These are phyloP conservation scores for Raphanus raphanistrum DNA, from an alignment of 345 rosid genomes.

Conservation along the genomic window DNA sequence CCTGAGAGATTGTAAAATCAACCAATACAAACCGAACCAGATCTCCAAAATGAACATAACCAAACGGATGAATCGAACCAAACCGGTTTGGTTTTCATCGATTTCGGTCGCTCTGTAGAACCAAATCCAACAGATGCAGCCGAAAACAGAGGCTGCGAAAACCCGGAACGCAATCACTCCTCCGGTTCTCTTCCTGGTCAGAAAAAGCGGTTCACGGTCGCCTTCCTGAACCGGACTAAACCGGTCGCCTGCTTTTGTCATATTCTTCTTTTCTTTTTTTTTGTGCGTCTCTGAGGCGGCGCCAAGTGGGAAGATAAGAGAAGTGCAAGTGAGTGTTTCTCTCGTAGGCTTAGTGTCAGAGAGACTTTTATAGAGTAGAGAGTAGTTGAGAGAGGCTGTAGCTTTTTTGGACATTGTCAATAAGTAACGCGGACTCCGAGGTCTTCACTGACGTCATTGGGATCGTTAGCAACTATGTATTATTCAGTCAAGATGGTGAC, in stretches of 20 bases:
- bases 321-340: neutral
- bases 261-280: no score
- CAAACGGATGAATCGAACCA: constrained; percentile 41
- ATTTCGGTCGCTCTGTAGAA: constrained; percentile 35
- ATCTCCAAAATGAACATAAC: constrained; percentile 49
- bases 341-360: neutral
- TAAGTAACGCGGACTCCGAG: neutral
- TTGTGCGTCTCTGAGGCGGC: no score
- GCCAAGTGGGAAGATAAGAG: neutral
- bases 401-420: constrained; percentile 9
- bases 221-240: constrained; percentile 2
- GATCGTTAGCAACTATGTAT: no score
- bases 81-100: constrained; percentile 13
- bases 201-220: constrained; percentile 24
- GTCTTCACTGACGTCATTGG: neutral
- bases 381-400: neutral
- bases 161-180: constrained; percentile 31
- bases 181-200: constrained; percentile 23
- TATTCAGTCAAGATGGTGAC: no score
- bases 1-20: constrained; percentile 49
- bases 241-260: constrained; percentile 25
- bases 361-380: neutral
- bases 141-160: constrained; percentile 37
- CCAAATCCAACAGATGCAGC: constrained; percentile 46
- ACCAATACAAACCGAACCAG: constrained; percentile 54